Percentiles rank a stretch among this genome's conserved stretches.
These are phyloP conservation scores for Scutellaria minor DNA, from an alignment of 257 asterid species.

Conservation along the genomic window DNA sequence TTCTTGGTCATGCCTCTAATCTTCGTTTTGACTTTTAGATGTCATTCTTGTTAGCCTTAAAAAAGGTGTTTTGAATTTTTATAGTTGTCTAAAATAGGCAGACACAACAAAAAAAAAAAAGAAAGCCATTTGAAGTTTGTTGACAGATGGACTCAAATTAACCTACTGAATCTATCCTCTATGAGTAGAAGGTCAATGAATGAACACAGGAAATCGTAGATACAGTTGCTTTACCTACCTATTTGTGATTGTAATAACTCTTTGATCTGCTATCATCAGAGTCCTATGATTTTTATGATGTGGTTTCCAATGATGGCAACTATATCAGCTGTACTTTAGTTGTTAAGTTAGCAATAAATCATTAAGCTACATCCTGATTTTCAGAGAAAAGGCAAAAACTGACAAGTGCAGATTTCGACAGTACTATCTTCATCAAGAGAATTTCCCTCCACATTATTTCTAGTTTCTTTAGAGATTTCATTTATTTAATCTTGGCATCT, in stretches of 20 bases:
- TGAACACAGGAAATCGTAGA: no score
- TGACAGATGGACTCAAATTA: no score
- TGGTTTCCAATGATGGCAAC: slow-evolving; percentile 20
- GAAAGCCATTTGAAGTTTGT: no score
- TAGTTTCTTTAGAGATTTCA: slow-evolving; percentile 30
- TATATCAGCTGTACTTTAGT: slow-evolving; percentile 24
- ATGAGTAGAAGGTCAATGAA: no score
- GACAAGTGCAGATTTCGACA: slow-evolving; percentile 2
- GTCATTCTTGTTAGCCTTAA: no score
- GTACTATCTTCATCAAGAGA: slow-evolving; percentile 4
- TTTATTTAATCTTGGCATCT: slow-evolving; percentile 28
- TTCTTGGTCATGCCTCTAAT: no score
- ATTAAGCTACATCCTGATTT: slow-evolving; percentile 11
- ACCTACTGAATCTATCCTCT: no score
- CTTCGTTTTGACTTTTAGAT: no score
- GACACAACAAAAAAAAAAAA: no score
- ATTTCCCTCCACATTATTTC: neutral
- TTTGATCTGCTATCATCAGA: slow-evolving; percentile 8
- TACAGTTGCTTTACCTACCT: neutral
- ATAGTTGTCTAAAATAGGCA: no score
- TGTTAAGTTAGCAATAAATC: neutral
- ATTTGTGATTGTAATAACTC: neutral
- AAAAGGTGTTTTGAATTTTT: no score
- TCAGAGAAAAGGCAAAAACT: neutral
- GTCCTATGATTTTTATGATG: slow-evolving; percentile 5